Conservation (phyloP, 139 green algal genomes). For the Prasinococcaceae sp. region DNA sequence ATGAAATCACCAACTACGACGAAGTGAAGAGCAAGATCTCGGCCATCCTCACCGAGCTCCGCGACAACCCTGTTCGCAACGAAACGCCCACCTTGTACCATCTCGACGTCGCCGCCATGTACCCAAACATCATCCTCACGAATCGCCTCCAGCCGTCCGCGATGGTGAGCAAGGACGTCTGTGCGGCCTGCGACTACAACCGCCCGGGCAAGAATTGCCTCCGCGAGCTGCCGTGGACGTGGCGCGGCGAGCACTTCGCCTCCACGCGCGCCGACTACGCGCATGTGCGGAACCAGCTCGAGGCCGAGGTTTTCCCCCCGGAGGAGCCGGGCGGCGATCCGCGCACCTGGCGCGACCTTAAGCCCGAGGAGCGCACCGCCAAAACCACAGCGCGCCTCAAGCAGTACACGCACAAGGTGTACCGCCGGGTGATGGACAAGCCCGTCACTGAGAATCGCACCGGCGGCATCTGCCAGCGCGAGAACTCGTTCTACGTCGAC, state of each 20-base stretch:
- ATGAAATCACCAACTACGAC: constrained; percentile 32
- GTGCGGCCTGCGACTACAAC: constrained; percentile 94
- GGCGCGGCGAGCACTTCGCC: constrained; percentile 77
- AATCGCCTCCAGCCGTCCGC: constrained; percentile 51
- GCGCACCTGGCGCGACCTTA: constrained; percentile 31
- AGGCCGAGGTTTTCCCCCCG: constrained; percentile 37
- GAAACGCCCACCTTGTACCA: constrained; percentile 92
- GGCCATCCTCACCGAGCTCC: constrained; percentile 37
- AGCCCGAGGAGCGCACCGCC: constrained; percentile 41
- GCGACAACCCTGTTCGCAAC: constrained; percentile 61
- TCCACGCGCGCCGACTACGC: constrained; percentile 30
- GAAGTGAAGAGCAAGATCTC: constrained; percentile 25
- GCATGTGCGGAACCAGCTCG: constrained; percentile 73
- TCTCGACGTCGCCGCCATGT: constrained; percentile 96
- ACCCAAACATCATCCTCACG: constrained; percentile 99
- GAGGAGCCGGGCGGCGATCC: not conserved
- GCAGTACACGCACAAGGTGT: constrained; percentile 91
- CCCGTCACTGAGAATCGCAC: constrained; percentile 57
- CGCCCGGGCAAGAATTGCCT: constrained; percentile 81
- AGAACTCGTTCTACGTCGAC: constrained; percentile 96
- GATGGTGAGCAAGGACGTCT: constrained; percentile 63
- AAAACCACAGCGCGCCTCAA: constrained; percentile 83
- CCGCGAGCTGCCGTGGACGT: constrained; percentile 88
- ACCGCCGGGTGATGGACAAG: constrained; percentile 93
- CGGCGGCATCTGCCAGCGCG: constrained; percentile 79